phyloP scores from a whole-genome alignment of 163 green algal genomes.

The Scenedesmus sp. region DNA sequence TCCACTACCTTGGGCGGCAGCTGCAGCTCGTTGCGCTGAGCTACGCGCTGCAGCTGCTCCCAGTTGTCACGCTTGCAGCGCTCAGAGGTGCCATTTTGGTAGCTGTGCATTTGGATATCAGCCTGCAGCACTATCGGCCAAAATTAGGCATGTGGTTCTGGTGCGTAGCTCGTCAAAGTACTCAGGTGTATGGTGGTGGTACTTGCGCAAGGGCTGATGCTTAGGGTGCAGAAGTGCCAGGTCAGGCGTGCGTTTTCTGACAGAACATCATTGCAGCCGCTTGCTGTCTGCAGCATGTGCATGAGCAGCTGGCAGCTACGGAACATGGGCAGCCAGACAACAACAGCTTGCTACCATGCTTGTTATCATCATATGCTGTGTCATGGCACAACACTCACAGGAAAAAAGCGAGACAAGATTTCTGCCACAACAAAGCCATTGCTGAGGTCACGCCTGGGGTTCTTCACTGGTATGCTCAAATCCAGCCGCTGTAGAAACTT shows the following conservation, averaged over 20 bases:
- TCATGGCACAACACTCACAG: conserved; percentile 45
- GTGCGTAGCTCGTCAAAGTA: background rate
- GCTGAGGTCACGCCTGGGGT: conserved; percentile 67
- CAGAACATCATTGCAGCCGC: background rate
- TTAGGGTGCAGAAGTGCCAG: background rate
- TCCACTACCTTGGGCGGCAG: conserved; percentile 67
- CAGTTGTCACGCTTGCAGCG: conserved; percentile 81
- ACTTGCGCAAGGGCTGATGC: background rate
- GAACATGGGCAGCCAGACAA: no score
- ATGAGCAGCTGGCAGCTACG: background rate
- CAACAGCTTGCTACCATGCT: no score
- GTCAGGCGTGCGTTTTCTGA: background rate
- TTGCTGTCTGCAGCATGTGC: background rate
- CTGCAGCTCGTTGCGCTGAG: conserved; percentile 58
- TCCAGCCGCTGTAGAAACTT: conserved; percentile 78
- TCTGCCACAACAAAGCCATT: conserved; percentile 83
- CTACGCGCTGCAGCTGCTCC: conserved; percentile 67
- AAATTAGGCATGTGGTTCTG: background rate
- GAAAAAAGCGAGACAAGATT: conserved; percentile 76
- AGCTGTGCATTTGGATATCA: conserved; percentile 82
- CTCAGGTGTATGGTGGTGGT: no score
- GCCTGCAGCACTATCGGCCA: conserved; percentile 52
- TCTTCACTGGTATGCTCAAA: conserved; percentile 66
- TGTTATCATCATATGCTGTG: no score
- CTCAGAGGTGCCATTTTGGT: conserved; percentile 76